Evolutionary conservation across 2,329 filamentous ascomycete genomes (phyloP), one percentile per base, ranked within the genome.

Genomic region (Teratosphaeriaceae sp.): DNA sequence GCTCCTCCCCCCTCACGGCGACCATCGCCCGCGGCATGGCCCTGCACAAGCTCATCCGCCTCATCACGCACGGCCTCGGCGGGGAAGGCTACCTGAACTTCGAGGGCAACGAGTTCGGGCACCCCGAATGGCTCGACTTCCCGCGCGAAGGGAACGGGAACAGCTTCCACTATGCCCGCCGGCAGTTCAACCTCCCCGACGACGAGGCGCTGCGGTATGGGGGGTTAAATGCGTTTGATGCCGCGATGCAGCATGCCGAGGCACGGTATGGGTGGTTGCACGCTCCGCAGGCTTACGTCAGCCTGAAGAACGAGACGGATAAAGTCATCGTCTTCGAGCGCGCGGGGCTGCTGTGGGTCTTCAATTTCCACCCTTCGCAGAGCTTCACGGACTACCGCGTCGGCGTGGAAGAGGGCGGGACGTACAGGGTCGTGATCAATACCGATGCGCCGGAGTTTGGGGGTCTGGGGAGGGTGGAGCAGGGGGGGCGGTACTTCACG

Each of bases 121-220:
- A 98, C 62, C 92, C 92, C 0, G 92, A 98, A 67, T 98, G 92
- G 92, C 84, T 98, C 29, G 92, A 98, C 65, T 98, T 98, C 67
- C 92, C 92, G 3, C 85, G 92, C 40, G 88, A 83, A 58, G 92
- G 92, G 43, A 64, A 64, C 49, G 47, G 49, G 47, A 65, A 65
- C 52, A 59, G 55, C 47, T 64, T 65, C 52, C 61, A 65, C 52
- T 65, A 65, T 50, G 62, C 63, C 13, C 80, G 92, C 18, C 84
- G 92, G 46, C 90, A 96, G 64, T 81, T 96, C 54, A 97, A 98
- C 66, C 78, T 98, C 13, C 82, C 88, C 0, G 88, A 96, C 41
- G 92, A 98, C 62, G 54, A 72, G 0, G 72, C 95, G 11, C 78
- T 98, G 26, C 85, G 92, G 11, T 98, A 97, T 71, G 77, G 80